Evolutionary conservation across 768 basidiomycete genomes (phyloP).

Genomic region (Suillus clintonianus): DNA sequence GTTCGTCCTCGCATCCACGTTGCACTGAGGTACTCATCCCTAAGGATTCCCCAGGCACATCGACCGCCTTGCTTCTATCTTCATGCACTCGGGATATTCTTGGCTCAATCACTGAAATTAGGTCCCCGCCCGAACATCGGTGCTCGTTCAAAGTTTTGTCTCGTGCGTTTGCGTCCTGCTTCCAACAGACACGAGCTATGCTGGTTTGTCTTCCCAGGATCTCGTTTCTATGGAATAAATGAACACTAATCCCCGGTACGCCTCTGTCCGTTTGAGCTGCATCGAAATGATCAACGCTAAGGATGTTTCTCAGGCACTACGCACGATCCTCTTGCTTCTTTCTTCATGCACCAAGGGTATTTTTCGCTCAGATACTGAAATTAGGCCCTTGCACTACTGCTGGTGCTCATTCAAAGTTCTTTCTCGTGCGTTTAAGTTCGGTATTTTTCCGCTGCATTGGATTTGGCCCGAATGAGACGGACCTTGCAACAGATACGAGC

Average conservation of each 20-base stretch:
- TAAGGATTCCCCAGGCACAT: background rate
- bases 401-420: no score
- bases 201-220: background rate
- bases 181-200: background rate
- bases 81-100: background rate
- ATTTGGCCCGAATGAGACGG: background rate
- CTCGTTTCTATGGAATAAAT: background rate
- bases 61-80: background rate
- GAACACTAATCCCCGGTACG: background rate
- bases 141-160: background rate
- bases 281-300: background rate
- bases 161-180: background rate
- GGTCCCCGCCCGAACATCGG: background rate
- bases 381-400: no score
- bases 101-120: background rate
- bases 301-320: background rate
- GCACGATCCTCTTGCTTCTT: background rate
- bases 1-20: background rate
- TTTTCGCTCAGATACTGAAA: background rate
- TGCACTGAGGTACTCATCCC: background rate
- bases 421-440: no score
- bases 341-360: background rate
- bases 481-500: background rate
- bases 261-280: background rate
- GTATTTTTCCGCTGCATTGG: no score